Conservation (phyloP, 2,329 filamentous ascomycete species). For the Scytalidium sp. region DNA sequence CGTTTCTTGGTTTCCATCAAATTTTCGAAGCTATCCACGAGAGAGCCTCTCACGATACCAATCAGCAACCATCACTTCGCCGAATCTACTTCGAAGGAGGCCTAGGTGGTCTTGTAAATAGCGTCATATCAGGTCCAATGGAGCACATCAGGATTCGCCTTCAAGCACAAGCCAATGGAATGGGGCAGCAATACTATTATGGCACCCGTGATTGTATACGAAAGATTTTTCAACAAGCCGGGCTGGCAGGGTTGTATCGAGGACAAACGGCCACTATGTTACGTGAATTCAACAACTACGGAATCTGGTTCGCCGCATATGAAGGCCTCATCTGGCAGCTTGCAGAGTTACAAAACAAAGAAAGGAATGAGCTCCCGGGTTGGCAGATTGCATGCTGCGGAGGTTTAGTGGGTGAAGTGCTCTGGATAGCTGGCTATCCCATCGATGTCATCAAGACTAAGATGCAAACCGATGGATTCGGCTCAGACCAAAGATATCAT, state of each 20-base stretch:
- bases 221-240: conserved; percentile 70
- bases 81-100: conserved; percentile 92
- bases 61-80: conserved; percentile 57
- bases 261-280: conserved; percentile 82
- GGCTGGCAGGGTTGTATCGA: conserved; percentile 76
- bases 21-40: conserved; percentile 97
- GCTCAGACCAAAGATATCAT: conserved; percentile 64
- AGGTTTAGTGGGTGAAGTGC: conserved; percentile 85
- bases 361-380: conserved; percentile 73
- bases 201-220: conserved; percentile 89
- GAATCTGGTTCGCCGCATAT: conserved; percentile 90
- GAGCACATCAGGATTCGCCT: conserved; percentile 96
- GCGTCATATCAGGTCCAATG: conserved; percentile 82
- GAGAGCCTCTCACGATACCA: conserved; percentile 79
- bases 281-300: conserved; percentile 92
- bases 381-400: conserved; percentile 91
- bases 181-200: conserved; percentile 64
- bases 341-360: conserved; percentile 70
- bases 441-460: conserved; percentile 99
- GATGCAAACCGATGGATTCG: conserved; percentile 98
- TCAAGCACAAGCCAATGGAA: conserved; percentile 92
- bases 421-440: conserved; percentile 93
- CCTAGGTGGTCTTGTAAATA: conserved; percentile 90
- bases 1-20: conserved; percentile 2
- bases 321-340: conserved; percentile 96